Evolutionary conservation across 371 early-diverging fungal species (phyloP).

Genomic region (Mortierella sp.): DNA sequence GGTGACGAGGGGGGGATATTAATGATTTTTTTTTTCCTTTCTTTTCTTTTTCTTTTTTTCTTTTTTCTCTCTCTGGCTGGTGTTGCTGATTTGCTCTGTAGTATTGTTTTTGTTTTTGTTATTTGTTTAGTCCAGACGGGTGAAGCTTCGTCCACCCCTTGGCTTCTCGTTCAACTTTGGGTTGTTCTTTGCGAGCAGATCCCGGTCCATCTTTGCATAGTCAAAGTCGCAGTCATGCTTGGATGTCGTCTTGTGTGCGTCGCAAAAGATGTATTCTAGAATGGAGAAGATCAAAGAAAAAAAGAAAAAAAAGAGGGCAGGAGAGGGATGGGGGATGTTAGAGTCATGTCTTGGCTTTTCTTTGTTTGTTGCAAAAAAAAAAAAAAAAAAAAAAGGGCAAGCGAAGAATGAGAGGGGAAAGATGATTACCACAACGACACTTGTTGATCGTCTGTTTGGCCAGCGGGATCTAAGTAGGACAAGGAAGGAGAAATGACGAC

Average conservation of each 20-base stretch:
- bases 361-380: too few species aligned
- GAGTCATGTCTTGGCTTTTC: too few species aligned
- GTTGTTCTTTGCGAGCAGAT: conserved; percentile 78
- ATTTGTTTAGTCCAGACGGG: conserved; percentile 63
- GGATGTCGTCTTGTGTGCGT: conserved; percentile 79
- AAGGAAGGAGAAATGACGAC: conserved; percentile 5
- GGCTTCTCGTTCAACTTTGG: conserved; percentile 81
- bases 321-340: too few species aligned
- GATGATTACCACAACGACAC: conserved; percentile 72
- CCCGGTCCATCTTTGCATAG: conserved; percentile 73
- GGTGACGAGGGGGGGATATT: too few species aligned
- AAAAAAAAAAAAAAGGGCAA: too few species aligned
- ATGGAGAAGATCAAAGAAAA: neutral
- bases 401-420: neutral
- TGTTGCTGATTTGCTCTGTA: too few species aligned
- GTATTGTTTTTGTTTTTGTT: neutral
- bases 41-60: too few species aligned
- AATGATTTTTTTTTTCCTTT: too few species aligned
- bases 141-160: conserved; percentile 80
- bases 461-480: conserved; percentile 67
- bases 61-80: too few species aligned
- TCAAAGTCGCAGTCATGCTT: conserved; percentile 85
- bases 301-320: neutral
- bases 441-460: conserved; percentile 86
- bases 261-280: conserved; percentile 78